These are phyloP conservation scores for Actinidia chinensis DNA, from an alignment of 179 eudicot species.

Conservation along the genomic window DNA sequence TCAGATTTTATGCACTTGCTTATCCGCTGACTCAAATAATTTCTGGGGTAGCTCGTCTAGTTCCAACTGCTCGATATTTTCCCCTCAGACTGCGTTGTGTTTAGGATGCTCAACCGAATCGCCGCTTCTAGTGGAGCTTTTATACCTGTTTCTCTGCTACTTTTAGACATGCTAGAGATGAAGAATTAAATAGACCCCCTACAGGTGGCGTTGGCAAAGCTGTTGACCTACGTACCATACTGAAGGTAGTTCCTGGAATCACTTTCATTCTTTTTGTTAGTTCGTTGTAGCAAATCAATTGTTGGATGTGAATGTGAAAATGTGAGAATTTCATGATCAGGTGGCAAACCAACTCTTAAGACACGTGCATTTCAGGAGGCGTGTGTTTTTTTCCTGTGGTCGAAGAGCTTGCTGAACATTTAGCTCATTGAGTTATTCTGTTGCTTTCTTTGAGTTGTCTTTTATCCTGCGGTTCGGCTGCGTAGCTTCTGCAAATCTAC, in stretches of 20 bases:
- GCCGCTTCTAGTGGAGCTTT: slow-evolving; percentile 78
- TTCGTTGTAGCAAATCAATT: too few species aligned
- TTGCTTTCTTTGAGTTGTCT: slow-evolving; percentile 85
- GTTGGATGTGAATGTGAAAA: slow-evolving; percentile 1
- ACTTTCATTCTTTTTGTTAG: too few species aligned
- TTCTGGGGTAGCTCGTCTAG: slow-evolving; percentile 80
- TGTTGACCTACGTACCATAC: slow-evolving; percentile 57
- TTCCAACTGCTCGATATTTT: slow-evolving; percentile 86
- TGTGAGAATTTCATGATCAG: slow-evolving; percentile 37
- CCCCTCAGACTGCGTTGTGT: slow-evolving; percentile 93
- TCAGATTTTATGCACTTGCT: slow-evolving; percentile 79
- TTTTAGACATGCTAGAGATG: slow-evolving; percentile 91
- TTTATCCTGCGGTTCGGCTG: slow-evolving; percentile 68
- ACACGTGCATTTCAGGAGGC: slow-evolving; percentile 89
- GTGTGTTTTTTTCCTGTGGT: slow-evolving; percentile 74
- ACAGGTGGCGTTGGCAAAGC: slow-evolving; percentile 94
- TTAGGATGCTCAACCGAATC: slow-evolving; percentile 84
- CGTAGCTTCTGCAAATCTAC: slow-evolving; percentile 83
- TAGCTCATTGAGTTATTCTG: slow-evolving; percentile 92
- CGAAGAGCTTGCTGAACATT: slow-evolving; percentile 87
- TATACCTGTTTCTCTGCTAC: slow-evolving; percentile 81
- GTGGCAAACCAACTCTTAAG: slow-evolving; percentile 70
- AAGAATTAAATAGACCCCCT: slow-evolving; percentile 80
- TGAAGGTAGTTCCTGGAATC: slow-evolving; percentile 56
- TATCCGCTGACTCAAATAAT: slow-evolving; percentile 95